Evolutionary conservation across 2,329 filamentous ascomycete genomes (phyloP), one percentile per base, ranked within the genome.

Genomic region (Huntiella omanensis): DNA sequence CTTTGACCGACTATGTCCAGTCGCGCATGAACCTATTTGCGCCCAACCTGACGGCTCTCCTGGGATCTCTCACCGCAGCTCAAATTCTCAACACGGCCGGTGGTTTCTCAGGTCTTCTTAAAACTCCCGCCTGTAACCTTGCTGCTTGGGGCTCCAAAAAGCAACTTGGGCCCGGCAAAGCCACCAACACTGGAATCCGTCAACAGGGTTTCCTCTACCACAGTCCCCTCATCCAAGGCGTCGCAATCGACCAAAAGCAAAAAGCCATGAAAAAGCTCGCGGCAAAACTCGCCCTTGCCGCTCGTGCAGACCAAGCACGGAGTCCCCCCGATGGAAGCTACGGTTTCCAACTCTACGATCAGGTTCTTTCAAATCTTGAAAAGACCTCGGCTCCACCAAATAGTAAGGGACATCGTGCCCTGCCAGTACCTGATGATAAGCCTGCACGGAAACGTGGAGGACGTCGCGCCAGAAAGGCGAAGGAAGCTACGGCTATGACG

Each of bases 11-110:
- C 58, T 98, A 94, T 57, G 91, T 98, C 12, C 84, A 95, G 62
- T 95, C 88, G 33, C 83, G 91, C 51, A 96, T 98, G 84, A 91
- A 82, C 54, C 70, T 93, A 33, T 96, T 96, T 58, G 91, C 91
- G 4, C 91, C 91, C 0, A 98, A 98, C 56, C 64, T 96, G 46
- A 94, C 91, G 0, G 79, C 77, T 1, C 73, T 98, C 13, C 83
- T 98, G 49, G 91, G 91, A 13, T 91, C 88, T 0, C 70, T 94
- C 13, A 95, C 88, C 2, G 88, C 91, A 5, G 91, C 91, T 3
- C 88, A 96, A 62, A 74, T 98, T n/a, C 80, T 98, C 55, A 95
- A 95, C 61, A 84, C 85, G 50, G 83, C 86, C 0, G 91, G 91
- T 51, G 91, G 91, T 6, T 67, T 98, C 32, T 83, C 80, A 1